These are phyloP conservation scores for Nicotiana benthamiana DNA, from an alignment of 257 asterid genomes.

Conservation along the genomic window DNA sequence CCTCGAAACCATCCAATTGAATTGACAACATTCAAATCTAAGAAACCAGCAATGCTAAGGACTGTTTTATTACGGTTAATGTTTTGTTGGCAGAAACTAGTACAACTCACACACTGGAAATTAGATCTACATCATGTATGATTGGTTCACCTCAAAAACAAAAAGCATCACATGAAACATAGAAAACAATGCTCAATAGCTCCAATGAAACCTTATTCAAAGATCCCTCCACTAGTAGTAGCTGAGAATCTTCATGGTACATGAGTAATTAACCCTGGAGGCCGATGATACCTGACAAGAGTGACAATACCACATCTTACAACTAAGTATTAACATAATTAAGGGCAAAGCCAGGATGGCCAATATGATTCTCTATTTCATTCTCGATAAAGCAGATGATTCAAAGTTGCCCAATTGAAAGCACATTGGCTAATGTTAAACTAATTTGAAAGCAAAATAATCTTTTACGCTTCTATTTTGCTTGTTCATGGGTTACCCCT, in stretches of 20 bases:
- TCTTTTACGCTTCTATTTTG: neutral
- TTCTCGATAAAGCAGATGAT: neutral
- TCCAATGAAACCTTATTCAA: neutral
- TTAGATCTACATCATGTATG: neutral
- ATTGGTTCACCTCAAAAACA: neutral
- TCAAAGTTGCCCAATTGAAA: neutral
- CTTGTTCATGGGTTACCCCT: neutral
- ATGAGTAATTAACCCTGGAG: slow-evolving; percentile 62
- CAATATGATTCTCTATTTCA: neutral
- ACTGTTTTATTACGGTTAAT: neutral
- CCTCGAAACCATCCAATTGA: neutral
- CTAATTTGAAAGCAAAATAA: too few relatives aligned
- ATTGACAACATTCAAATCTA: neutral
- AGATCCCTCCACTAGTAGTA: neutral
- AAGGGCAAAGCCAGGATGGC: neutral
- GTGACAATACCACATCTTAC: neutral
- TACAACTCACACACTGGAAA: neutral
- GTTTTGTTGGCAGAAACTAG: neutral
- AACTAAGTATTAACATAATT: neutral
- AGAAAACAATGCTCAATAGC: neutral
- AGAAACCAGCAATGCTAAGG: neutral
- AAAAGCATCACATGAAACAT: neutral
- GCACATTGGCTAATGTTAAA: neutral
- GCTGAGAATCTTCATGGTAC: neutral
- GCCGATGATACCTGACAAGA: slow-evolving; percentile 77